phyloP scores from a whole-genome alignment of 108 stramenopile genomes.

The Pseudonitzschia pungens region DNA sequence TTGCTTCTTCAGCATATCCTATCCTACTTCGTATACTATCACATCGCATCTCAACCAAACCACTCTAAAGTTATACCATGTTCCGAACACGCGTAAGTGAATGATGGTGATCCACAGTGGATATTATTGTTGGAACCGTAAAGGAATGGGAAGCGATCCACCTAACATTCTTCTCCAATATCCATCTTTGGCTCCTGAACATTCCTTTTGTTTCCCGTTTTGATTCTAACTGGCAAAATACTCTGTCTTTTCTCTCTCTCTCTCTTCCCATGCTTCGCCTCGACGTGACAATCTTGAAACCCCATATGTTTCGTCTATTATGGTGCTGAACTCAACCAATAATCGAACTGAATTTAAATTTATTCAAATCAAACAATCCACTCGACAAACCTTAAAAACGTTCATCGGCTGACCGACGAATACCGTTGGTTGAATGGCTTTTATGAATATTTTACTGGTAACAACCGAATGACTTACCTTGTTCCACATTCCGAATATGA shows the following conservation, averaged over 20 bases:
- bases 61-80: constrained; percentile 20
- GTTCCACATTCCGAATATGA: no score
- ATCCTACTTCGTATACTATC: no score
- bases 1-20: no score
- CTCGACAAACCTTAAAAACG: background rate
- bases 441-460: no score
- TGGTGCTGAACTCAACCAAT: no score
- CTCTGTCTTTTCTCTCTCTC: background rate
- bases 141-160: no score
- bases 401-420: background rate
- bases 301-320: background rate
- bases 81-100: constrained; percentile 52
- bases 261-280: background rate
- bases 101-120: background rate
- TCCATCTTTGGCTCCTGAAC: background rate
- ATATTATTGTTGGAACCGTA: background rate
- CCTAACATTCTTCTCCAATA: background rate
- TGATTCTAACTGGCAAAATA: background rate
- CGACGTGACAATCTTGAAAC: background rate
- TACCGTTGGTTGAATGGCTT: background rate
- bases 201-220: background rate
- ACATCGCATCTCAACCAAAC: background rate
- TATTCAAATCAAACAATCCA: constrained; percentile 3
- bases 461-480: no score
- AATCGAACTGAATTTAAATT: background rate